Conservation (phyloP, 352 stramenopile genomes). For the Pythium diclinum region DNA sequence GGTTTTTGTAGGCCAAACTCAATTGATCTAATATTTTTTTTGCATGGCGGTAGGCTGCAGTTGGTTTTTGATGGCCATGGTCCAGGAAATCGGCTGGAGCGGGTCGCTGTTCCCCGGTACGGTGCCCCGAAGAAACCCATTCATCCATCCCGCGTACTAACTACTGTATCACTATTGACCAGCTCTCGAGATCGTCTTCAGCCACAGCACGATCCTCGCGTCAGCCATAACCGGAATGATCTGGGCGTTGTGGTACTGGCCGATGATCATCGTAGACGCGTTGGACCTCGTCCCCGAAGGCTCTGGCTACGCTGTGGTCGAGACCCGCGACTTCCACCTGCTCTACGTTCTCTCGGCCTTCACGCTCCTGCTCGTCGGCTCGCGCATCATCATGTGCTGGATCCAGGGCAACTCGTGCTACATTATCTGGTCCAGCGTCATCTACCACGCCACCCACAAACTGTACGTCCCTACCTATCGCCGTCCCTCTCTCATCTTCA, state of each 20-base stretch:
- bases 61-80: conserved; percentile 78
- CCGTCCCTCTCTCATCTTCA: not conserved
- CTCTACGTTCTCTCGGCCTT: conserved; percentile 79
- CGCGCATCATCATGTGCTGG: conserved; percentile 90
- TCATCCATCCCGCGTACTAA: not conserved
- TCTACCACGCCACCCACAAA: conserved; percentile 85
- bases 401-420: conserved; percentile 88
- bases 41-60: conserved; percentile 51
- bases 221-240: conserved; percentile 80
- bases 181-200: conserved; percentile 87
- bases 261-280: conserved; percentile 87
- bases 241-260: conserved; percentile 86
- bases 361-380: conserved; percentile 74
- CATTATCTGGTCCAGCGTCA: conserved; percentile 85
- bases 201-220: conserved; percentile 84
- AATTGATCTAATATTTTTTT: not conserved
- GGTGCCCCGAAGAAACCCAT: not conserved
- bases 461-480: conserved; percentile 49
- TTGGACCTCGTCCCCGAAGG: conserved; percentile 64
- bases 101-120: conserved; percentile 84
- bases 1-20: no score
- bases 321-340: conserved; percentile 74
- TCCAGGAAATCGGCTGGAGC: conserved; percentile 87
- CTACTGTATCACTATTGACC: not conserved
- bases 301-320: conserved; percentile 74